A percentile compares a stretch with the other conserved stretches of the same genome.
These are phyloP conservation scores for Cladophialophora chaetospira DNA, from an alignment of 2,329 filamentous ascomycete genomes.

Conservation along the genomic window DNA sequence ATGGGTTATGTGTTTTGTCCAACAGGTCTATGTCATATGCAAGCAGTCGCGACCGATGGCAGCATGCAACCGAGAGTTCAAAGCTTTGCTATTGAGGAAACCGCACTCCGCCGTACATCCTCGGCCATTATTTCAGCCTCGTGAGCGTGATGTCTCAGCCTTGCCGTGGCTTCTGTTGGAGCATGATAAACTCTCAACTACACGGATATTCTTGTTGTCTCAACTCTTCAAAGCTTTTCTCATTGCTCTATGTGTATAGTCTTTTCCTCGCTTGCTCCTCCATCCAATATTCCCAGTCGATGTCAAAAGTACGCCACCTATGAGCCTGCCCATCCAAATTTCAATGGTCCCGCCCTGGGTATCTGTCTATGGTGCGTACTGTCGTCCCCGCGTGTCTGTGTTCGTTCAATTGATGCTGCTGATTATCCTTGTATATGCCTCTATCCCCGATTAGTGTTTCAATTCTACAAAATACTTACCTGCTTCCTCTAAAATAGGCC, in stretches of 20 bases:
- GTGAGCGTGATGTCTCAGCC: too few species aligned
- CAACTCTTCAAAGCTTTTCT: too few species aligned
- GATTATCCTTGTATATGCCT: constrained; percentile 13
- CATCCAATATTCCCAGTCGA: background rate
- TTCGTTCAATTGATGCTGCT: background rate
- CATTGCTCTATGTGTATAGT: too few species aligned
- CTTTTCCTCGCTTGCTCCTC: too few species aligned
- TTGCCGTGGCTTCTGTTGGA: too few species aligned
- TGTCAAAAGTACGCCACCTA: background rate
- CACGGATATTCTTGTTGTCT: too few species aligned
- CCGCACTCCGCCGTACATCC: background rate
- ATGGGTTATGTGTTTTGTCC: background rate
- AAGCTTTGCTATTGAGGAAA: background rate
- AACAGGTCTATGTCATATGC: background rate
- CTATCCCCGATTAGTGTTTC: constrained; percentile 5
- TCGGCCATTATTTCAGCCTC: background rate
- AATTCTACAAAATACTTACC: constrained; percentile 6
- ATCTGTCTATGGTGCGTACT: background rate
- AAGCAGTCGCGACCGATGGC: background rate
- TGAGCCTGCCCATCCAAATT: background rate
- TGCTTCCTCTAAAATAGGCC: background rate
- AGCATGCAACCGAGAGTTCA: background rate
- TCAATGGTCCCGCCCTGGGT: background rate
- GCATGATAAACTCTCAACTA: too few species aligned
- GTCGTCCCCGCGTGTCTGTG: background rate